Conservation (phyloP, 228 moss, liverwort and hornwort species). For the Sphagnum fallax region DNA sequence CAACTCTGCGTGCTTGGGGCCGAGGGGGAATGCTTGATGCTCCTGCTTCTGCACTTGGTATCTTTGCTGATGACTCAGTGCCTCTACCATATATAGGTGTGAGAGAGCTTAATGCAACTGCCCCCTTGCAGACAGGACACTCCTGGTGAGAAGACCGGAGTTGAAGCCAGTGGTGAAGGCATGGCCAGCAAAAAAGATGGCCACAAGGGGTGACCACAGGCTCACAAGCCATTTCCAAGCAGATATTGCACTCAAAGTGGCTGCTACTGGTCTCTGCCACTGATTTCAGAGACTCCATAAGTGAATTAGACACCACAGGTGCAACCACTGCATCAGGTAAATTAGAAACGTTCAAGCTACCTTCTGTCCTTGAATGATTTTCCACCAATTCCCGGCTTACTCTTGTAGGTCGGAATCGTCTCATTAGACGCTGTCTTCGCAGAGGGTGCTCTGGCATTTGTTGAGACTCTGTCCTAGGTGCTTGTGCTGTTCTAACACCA, state of each 20-base stretch:
- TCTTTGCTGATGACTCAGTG: neutral
- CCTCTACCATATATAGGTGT: conserved; percentile 8
- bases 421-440: neutral
- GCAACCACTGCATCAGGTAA: neutral
- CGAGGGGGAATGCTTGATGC: neutral
- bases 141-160: conserved; percentile 2
- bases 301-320: neutral
- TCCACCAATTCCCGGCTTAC: neutral
- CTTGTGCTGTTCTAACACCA: neutral
- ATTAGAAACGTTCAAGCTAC: neutral
- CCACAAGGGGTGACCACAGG: conserved; percentile 5
- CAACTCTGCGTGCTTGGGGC: neutral
- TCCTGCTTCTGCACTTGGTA: neutral
- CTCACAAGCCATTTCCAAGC: conserved; percentile 4
- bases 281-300: neutral
- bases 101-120: neutral
- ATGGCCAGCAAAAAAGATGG: conserved; percentile 8
- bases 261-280: neutral
- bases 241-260: conserved; percentile 4
- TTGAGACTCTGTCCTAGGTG: neutral
- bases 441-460: neutral
- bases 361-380: neutral
- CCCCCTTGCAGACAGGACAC: conserved; percentile 8
- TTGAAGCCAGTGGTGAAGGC: conserved; percentile 5
- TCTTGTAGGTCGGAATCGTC: neutral